Percentiles rank a stretch among this genome's conserved stretches.
Conservation (phyloP, 306 rosid genomes). For the Comarum palustre region DNA sequence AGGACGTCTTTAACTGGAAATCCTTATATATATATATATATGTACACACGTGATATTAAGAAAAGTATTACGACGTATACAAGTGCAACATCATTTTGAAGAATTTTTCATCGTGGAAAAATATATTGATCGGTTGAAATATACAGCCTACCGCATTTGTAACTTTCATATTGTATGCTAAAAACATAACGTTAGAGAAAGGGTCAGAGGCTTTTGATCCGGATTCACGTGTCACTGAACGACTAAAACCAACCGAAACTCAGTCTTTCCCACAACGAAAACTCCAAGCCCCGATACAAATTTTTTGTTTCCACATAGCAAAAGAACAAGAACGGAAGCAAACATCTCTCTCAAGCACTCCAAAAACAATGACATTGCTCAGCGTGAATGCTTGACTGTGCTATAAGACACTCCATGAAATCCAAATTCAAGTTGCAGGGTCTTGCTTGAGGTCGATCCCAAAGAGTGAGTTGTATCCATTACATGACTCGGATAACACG, state of each 20-base stretch:
- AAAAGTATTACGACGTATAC: no score
- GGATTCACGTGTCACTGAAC: slow-evolving; percentile 1
- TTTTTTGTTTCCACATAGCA: not conserved
- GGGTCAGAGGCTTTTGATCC: not conserved
- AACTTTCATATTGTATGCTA: no score
- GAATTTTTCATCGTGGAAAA: no score
- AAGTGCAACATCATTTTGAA: no score
- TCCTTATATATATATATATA: no score
- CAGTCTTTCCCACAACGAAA: not conserved
- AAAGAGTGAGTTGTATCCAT: not conserved
- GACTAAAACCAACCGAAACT: slow-evolving; percentile 15
- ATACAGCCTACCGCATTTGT: no score
- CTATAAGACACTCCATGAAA: not conserved
- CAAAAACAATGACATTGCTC: not conserved
- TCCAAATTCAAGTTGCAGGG: slow-evolving; percentile 19
- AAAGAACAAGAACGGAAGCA: slow-evolving; percentile 4
- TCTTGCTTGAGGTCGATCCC: not conserved
- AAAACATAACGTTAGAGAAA: no score
- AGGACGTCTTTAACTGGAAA: no score
- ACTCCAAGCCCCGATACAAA: slow-evolving; percentile 6
- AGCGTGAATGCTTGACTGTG: slow-evolving; percentile 6
- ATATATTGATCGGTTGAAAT: no score
- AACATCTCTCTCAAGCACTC: slow-evolving; percentile 3
- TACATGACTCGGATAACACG: not conserved
- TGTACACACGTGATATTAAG: no score